Conservation (phyloP, 106 monocot genomes). For the Acorus gramineus region DNA sequence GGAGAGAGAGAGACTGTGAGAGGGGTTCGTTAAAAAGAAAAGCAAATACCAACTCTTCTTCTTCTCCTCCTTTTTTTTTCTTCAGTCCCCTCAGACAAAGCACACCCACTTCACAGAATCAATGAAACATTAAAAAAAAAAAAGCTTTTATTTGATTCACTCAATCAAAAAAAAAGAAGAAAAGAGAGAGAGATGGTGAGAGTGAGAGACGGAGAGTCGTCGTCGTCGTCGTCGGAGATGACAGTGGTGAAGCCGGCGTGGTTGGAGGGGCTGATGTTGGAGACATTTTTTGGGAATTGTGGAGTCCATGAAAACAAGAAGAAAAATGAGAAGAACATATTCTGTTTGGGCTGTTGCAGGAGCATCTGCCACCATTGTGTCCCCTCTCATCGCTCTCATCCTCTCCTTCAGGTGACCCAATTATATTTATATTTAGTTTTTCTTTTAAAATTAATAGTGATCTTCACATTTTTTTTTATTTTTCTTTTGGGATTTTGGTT, state of each 20-base stretch:
- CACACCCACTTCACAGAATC: no score
- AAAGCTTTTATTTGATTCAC: no score
- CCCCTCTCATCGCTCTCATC: conserved; percentile 36
- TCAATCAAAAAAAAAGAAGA: background rate
- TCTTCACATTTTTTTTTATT: background rate
- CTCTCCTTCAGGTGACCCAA: conserved; percentile 35
- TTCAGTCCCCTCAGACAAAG: no score
- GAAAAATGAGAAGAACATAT: conserved; percentile 80
- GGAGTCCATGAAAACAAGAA: conserved; percentile 25
- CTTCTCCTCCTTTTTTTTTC: no score
- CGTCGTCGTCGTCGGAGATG: background rate
- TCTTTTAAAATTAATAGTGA: no score
- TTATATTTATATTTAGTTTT: no score
- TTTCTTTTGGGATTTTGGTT: background rate
- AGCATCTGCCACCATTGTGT: conserved; percentile 57
- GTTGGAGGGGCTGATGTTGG: conserved; percentile 40
- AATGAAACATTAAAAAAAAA: no score
- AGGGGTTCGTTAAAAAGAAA: no score
- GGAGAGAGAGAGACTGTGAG: no score
- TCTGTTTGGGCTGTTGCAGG: conserved; percentile 49
- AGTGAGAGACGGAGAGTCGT: background rate
- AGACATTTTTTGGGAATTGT: conserved; percentile 45
- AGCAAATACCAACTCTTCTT: no score
- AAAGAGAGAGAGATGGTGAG: background rate
- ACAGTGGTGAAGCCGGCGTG: conserved; percentile 26